phyloP scores from a whole-genome alignment of 2,329 filamentous ascomycete species.

The Thielaviopsis populi region DNA sequence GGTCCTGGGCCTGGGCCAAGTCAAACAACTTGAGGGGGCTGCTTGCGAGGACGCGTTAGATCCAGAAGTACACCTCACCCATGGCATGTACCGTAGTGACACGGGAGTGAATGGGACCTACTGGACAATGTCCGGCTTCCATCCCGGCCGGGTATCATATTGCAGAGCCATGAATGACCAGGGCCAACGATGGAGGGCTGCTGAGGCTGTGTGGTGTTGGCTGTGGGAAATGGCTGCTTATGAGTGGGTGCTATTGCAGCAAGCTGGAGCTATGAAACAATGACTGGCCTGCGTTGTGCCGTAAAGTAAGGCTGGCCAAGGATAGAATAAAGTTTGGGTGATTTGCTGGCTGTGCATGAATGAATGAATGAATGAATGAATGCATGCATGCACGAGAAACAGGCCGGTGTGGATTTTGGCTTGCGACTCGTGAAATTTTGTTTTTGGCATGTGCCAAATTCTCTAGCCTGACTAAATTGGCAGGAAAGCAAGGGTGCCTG shows the following conservation, averaged over 20 bases:
- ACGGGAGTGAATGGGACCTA: constrained; percentile 5
- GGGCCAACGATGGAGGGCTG: not conserved
- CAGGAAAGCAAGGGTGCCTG: not conserved
- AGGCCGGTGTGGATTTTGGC: not conserved
- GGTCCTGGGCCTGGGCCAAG: constrained; percentile 34
- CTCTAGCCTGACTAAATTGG: not conserved
- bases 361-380: no score
- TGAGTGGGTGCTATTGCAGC: not conserved
- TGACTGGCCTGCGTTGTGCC: no score
- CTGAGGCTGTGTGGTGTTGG: not conserved
- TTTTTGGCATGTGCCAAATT: not conserved
- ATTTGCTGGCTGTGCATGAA: no score
- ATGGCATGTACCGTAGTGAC: not conserved
- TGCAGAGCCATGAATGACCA: constrained; percentile 4
- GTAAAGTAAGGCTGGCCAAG: no score
- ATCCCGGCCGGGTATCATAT: not conserved
- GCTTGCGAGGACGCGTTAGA: not conserved
- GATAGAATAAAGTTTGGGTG: no score
- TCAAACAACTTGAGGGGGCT: constrained; percentile 48
- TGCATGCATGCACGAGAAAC: no score
- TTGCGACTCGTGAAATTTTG: not conserved
- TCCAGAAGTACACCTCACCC: not conserved
- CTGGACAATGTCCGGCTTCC: constrained; percentile 14
- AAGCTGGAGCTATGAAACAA: not conserved
- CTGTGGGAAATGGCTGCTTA: not conserved